Conservation (phyloP, 306 rosid genomes). For the Begonia loranthoides region DNA sequence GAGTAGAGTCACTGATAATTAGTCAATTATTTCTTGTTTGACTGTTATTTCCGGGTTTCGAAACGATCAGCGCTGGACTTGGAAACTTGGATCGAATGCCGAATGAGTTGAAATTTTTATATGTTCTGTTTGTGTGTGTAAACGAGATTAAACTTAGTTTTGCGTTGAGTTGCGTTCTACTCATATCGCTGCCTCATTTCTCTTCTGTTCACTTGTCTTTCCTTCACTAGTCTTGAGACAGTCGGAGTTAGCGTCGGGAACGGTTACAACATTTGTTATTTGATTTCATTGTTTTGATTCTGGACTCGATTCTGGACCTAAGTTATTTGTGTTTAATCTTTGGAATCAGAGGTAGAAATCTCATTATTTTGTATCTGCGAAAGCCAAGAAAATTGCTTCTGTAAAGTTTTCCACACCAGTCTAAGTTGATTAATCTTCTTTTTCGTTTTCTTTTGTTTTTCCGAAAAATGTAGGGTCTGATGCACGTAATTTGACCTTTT, state of each 20-base stretch:
- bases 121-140: background rate
- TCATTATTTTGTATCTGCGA: too few relatives aligned
- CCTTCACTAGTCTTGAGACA: too few relatives aligned
- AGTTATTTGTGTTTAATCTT: too few relatives aligned
- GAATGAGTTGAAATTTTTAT: conserved; percentile 2
- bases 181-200: background rate
- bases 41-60: background rate
- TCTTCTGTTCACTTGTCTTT: background rate
- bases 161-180: too few relatives aligned
- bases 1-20: background rate
- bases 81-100: background rate
- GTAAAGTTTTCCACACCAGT: too few relatives aligned
- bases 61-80: background rate
- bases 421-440: background rate
- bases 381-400: too few relatives aligned
- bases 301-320: too few relatives aligned
- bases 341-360: too few relatives aligned
- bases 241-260: too few relatives aligned
- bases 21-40: background rate
- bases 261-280: too few relatives aligned
- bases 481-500: background rate
- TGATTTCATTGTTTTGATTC: too few relatives aligned
- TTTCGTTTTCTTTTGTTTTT: background rate
- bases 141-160: too few relatives aligned
- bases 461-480: conserved; percentile 1